phyloP scores from a whole-genome alignment of 768 basidiomycete species.

The Tricholoma terreum region DNA sequence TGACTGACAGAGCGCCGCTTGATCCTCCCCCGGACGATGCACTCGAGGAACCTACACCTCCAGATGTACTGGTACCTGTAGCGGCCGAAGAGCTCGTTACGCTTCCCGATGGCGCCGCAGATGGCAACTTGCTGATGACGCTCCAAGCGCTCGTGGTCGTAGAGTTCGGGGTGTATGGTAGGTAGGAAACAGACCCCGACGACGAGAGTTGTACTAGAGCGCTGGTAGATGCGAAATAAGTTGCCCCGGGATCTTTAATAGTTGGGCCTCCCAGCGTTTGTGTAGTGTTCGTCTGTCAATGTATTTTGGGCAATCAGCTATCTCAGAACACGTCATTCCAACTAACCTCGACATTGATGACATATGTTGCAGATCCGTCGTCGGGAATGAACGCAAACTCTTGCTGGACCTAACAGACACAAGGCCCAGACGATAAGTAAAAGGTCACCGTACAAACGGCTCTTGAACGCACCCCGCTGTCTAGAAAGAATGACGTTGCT shows the following conservation, averaged over 20 bases:
- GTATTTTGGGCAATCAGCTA: background rate
- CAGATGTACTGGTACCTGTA: constrained; percentile 1
- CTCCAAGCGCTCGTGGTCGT: constrained; percentile 49
- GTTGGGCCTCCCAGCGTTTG: constrained; percentile 56
- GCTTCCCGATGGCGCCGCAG: constrained; percentile 35
- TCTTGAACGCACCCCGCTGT: constrained; percentile 44
- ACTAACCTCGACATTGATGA: constrained; percentile 63
- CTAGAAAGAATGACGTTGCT: constrained; percentile 67
- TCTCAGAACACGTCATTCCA: background rate
- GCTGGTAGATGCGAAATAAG: constrained; percentile 59
- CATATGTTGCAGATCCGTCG: constrained; percentile 67
- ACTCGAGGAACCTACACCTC: constrained; percentile 7
- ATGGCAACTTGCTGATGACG: constrained; percentile 40
- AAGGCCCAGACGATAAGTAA: background rate
- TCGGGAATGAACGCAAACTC: constrained; percentile 77
- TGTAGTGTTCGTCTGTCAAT: constrained; percentile 58
- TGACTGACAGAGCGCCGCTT: constrained; percentile 9
- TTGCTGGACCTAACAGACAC: constrained; percentile 50
- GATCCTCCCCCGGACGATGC: constrained; percentile 7
- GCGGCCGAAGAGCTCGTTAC: background rate
- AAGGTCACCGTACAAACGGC: background rate
- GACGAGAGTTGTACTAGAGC: constrained; percentile 69
- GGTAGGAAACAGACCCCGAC: constrained; percentile 55
- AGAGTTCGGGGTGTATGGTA: constrained; percentile 53
- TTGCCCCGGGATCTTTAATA: constrained; percentile 54